phyloP scores from a whole-genome alignment of 129 eudicot species.

The Daucus carota region DNA sequence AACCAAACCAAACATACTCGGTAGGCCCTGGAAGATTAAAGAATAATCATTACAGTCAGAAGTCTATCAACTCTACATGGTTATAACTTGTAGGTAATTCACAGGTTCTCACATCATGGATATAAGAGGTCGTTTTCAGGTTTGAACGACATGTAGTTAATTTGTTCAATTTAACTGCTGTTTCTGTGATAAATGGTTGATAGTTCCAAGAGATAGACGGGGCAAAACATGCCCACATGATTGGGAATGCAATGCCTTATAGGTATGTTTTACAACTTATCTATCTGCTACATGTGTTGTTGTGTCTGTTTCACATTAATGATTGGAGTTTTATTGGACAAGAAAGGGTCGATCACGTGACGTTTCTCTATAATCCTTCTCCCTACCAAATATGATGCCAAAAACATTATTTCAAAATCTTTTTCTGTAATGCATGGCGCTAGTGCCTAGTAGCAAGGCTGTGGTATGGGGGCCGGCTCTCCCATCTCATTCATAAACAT shows the following conservation, averaged over 20 bases:
- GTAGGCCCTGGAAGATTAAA: background rate
- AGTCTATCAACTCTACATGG: background rate
- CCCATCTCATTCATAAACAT: background rate
- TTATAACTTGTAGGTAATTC: background rate
- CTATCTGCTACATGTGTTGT: slow-evolving; percentile 14
- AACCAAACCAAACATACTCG: background rate
- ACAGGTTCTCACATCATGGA: background rate
- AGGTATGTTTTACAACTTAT: background rate
- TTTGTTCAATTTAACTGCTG: background rate
- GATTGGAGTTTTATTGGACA: slow-evolving; percentile 5
- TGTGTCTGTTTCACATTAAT: slow-evolving; percentile 10
- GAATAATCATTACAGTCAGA: background rate
- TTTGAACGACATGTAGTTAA: background rate
- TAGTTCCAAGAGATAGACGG: background rate
- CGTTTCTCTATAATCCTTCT: background rate
- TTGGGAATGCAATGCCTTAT: background rate
- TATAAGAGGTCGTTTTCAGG: background rate
- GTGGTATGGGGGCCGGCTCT: background rate
- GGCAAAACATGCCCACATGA: slow-evolving; percentile 13
- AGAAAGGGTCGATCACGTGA: slow-evolving; percentile 8
- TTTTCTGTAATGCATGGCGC: slow-evolving; percentile 5
- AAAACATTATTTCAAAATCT: background rate
- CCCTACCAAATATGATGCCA: background rate
- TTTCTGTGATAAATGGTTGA: background rate
- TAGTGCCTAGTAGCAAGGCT: slow-evolving; percentile 1